A percentile compares a stretch with the other conserved stretches of the same genome.
Conservation (phyloP, 441 rosid species). For the Gossypium davidsonii region DNA sequence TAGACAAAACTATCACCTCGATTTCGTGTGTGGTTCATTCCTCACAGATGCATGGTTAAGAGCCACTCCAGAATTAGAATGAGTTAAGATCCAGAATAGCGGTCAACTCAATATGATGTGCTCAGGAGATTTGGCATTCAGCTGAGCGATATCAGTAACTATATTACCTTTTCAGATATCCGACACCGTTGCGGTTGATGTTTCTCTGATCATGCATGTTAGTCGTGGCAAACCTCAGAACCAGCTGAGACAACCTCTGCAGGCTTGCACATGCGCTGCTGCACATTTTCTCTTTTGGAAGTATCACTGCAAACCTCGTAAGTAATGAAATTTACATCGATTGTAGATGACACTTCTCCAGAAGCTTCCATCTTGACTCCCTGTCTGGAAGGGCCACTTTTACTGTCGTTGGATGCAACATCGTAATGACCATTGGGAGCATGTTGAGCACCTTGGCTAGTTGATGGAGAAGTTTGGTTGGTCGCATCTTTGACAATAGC, state of each 20-base stretch:
- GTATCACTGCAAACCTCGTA: neutral
- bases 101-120: too few relatives aligned
- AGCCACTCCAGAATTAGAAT: slow-evolving; percentile 17
- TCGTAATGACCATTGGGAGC: slow-evolving; percentile 1
- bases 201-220: slow-evolving; percentile 9
- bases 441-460: slow-evolving; percentile 4
- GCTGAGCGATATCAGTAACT: slow-evolving; percentile 6
- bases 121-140: neutral
- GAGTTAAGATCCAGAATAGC: neutral
- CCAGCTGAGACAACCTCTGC: neutral
- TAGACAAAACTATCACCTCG: slow-evolving; percentile 28
- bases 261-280: neutral
- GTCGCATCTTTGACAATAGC: neutral
- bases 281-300: neutral
- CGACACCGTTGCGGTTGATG: neutral
- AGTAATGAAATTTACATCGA: neutral
- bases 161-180: slow-evolving; percentile 7
- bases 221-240: slow-evolving; percentile 6
- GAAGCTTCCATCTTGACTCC: slow-evolving; percentile 14
- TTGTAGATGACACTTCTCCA: neutral
- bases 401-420: slow-evolving; percentile 12
- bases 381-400: neutral
- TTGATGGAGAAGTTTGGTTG: slow-evolving; percentile 14
- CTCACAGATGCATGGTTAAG: slow-evolving; percentile 24
- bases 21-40: slow-evolving; percentile 18